Evolutionary conservation across 352 stramenopile genomes (phyloP).

Genomic region (Phytophthora sp.): DNA sequence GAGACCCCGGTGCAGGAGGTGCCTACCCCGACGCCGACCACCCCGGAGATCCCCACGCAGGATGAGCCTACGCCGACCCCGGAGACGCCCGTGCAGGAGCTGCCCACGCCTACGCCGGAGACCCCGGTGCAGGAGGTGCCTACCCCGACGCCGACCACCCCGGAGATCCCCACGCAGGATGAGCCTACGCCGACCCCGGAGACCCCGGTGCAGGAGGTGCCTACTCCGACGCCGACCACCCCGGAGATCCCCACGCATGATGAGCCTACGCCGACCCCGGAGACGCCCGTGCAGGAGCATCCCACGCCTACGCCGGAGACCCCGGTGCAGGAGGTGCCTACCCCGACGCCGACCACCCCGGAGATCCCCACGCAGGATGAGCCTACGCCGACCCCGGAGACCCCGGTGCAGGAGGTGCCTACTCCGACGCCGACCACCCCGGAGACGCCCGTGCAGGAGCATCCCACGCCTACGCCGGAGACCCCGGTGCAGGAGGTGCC

Average conservation of each 20-base stretch:
- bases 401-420: background rate
- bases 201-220: background rate
- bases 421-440: background rate
- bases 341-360: background rate
- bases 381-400: background rate
- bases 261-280: background rate
- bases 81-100: background rate
- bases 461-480: background rate
- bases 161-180: background rate
- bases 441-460: background rate
- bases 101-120: background rate
- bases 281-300: background rate
- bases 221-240: background rate
- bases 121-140: background rate
- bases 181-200: background rate
- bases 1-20: background rate
- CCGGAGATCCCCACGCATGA: background rate
- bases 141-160: background rate
- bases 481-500: conserved; percentile 2
- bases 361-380: background rate
- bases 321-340: background rate
- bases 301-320: background rate
- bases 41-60: background rate
- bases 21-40: background rate
- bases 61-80: background rate